A percentile compares a stretch with the other conserved stretches of the same genome.
Evolutionary conservation across 1,284 basidiomycete genomes (phyloP).

Genomic region (Anthracocystis walkeri): DNA sequence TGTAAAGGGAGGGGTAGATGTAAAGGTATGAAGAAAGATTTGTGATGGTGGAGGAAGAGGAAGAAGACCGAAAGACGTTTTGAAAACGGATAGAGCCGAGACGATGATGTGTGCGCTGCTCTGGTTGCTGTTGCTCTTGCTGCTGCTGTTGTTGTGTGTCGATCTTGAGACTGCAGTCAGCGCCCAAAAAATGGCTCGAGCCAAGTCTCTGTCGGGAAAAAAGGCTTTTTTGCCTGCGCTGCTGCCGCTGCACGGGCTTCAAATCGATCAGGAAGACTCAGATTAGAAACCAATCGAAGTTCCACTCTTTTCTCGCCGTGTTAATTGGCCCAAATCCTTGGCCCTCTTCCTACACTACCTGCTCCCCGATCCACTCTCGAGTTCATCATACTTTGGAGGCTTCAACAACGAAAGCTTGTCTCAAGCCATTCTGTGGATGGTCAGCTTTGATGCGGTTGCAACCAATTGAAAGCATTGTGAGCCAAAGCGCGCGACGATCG

Average conservation of each 20-base stretch:
- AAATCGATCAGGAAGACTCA: conserved; percentile 29
- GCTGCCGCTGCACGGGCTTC: conserved; percentile 20
- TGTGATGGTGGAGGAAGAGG: conserved; percentile 23
- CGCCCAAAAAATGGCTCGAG: conserved; percentile 11
- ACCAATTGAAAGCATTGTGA: background rate
- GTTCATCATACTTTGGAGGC: background rate
- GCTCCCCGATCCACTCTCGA: background rate
- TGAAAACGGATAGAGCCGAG: conserved; percentile 14
- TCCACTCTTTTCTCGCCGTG: background rate
- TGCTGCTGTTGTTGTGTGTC: conserved; percentile 7
- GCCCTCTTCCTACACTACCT: background rate
- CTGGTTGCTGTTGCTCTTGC: background rate
- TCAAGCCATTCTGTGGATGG: too few species aligned
- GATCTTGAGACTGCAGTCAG: conserved; percentile 1
- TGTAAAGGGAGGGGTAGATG: conserved; percentile 3
- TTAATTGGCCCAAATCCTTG: background rate
- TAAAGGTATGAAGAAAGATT: conserved; percentile 10
- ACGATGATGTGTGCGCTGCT: conserved; percentile 2
- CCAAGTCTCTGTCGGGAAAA: conserved; percentile 12
- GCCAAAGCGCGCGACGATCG: conserved; percentile 10
- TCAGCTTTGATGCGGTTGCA: background rate
- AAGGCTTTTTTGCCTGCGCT: conserved; percentile 13
- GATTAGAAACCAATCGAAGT: conserved; percentile 35
- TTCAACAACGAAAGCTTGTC: background rate
- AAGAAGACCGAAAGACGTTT: conserved; percentile 2